Base-by-base conservation (phyloP, 306 rosid genomes). In the Sesbania bispinosa region DNA sequence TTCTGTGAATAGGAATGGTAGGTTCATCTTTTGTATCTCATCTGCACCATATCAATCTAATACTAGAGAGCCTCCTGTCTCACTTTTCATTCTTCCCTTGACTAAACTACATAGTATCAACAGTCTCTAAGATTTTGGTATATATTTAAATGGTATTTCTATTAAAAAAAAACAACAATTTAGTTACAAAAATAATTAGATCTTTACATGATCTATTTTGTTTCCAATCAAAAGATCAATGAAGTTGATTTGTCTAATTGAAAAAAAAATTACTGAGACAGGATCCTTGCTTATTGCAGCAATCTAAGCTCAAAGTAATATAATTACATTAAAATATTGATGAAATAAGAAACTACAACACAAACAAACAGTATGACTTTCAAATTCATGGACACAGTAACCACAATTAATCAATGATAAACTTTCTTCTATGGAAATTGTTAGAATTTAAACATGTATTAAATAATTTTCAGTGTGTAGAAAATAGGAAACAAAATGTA, bases 401-500 rank as follows among this genome's bases (percentile, higher is more conserved):
- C 62, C 16, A 50, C 23, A 68, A 42, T 41, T 16, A 29, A 45
- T 50, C 50, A 51, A 61, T n/a, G 77, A 42, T 60, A 11, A 24
- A 50, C 43, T n/a, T 27, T 55, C 59, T 24, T 39, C 32, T 62
- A 16, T 29, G 46, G 24, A 58, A 51, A n/a, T n/a, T n/a, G n/a
- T n/a, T n/a, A n/a, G n/a, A n/a, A n/a, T n/a, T n/a, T n/a, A n/a
- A n/a, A n/a, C 62, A 29, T 32, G 24, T 30, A 32, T 14, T 7
- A 15, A 30, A 66, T 36, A 48, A 48, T 57, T 36, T 77, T 38
- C 61, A 14, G 14, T 38, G 24, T 26, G 54, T 14, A 43, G 42
- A 81, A 69, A 42, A 35, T 3, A 8, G 53, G 60, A 27, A 3
- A 29, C 20, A 57, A 64, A 73, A 79, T 2, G 57, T 14, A 46